phyloP scores from a whole-genome alignment of 129 eudicot species.

The Smallanthus sonchifolius region DNA sequence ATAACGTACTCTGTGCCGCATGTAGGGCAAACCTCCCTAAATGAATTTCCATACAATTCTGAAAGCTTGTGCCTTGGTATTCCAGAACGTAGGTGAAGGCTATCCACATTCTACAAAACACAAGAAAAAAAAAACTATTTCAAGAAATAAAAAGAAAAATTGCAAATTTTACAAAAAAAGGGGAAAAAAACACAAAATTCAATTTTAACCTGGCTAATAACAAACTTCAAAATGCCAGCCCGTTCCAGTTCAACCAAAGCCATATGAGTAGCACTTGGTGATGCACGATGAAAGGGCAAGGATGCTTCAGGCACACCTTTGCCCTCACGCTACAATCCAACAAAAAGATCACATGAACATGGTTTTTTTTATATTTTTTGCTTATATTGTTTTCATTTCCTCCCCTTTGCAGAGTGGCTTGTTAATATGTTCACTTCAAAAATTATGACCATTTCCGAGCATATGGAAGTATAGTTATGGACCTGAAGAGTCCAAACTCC shows the following conservation, averaged over 20 bases:
- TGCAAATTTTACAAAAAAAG: not conserved
- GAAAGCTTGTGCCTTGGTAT: constrained; percentile 77
- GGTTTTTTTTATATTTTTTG: not conserved
- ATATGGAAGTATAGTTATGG: not conserved
- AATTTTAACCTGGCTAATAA: constrained; percentile 78
- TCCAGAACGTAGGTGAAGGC: constrained; percentile 93
- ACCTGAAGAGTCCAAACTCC: constrained; percentile 99
- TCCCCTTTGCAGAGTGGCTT: not conserved
- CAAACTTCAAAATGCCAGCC: constrained; percentile 81
- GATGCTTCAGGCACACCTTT: constrained; percentile 95
- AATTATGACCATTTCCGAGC: not conserved
- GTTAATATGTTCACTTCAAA: not conserved
- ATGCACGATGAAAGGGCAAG: constrained; percentile 87
- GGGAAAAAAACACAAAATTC: not conserved
- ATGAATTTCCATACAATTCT: constrained; percentile 89
- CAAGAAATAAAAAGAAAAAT: not conserved
- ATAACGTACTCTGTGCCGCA: constrained; percentile 65
- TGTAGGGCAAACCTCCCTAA: constrained; percentile 74
- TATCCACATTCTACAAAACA: constrained; percentile 65
- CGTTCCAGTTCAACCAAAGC: constrained; percentile 82
- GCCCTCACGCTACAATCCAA: constrained; percentile 71
- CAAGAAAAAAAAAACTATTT: not conserved
- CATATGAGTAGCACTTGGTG: constrained; percentile 88
- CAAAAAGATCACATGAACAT: not conserved
- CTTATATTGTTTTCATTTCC: not conserved